Conservation (phyloP, 805 yeast species). For the Candida ascalaphidarum region DNA sequence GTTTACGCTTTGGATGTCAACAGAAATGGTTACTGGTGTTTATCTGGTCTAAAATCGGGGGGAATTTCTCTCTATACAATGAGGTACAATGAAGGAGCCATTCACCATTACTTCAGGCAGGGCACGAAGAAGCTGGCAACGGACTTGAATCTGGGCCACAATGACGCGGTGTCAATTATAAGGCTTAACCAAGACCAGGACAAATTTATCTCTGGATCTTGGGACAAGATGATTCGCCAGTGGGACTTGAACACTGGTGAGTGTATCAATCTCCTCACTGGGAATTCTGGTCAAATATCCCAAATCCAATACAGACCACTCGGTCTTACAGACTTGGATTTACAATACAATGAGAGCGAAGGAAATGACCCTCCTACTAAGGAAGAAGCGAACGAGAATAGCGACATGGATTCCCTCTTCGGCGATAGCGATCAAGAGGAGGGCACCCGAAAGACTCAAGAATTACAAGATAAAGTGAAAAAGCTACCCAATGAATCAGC, state of each 20-base stretch:
- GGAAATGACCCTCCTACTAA: constrained; percentile 1
- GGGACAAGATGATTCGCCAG: constrained; percentile 75
- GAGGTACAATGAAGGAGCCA: constrained; percentile 72
- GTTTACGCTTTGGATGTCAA: constrained; percentile 85
- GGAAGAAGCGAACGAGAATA: constrained; percentile 9
- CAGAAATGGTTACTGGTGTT: constrained; percentile 71
- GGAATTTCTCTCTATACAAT: constrained; percentile 82
- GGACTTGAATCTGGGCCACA: constrained; percentile 39
- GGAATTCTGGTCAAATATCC: constrained; percentile 72
- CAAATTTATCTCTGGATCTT: constrained; percentile 69
- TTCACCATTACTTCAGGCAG: constrained; percentile 61
- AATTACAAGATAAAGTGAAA: constrained; percentile 1
- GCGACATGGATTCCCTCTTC: constrained; percentile 39
- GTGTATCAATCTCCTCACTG: constrained; percentile 37
- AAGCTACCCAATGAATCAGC: constrained; percentile 5
- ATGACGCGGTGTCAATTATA: constrained; percentile 66
- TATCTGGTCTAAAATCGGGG: constrained; percentile 76
- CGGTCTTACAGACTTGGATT: constrained; percentile 39
- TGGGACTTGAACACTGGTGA: constrained; percentile 85
- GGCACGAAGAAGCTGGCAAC: constrained; percentile 20
- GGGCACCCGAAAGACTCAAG: constrained; percentile 1
- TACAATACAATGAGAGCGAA: constrained; percentile 5
- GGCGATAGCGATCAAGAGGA: constrained; percentile 34
- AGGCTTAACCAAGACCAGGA: constrained; percentile 54
- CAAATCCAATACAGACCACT: constrained; percentile 63